Percentiles rank a stretch among this genome's conserved stretches.
phyloP scores from a whole-genome alignment of 306 rosid species.

The Urtica urens region DNA sequence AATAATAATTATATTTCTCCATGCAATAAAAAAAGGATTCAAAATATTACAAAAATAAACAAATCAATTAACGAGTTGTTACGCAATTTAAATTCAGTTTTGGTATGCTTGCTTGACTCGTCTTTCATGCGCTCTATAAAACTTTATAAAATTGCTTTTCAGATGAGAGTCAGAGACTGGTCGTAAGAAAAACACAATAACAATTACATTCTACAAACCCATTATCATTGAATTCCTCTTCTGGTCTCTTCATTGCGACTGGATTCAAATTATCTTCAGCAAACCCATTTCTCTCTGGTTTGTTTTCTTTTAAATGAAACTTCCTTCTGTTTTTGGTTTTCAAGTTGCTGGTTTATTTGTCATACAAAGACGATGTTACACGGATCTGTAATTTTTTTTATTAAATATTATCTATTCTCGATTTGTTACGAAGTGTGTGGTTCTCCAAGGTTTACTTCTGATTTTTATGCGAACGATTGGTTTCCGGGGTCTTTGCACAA shows the following conservation, averaged over 20 bases:
- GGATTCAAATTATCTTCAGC: neutral
- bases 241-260: conserved; percentile 9
- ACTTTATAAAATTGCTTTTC: neutral
- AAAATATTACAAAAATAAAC: neutral
- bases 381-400: too few relatives aligned
- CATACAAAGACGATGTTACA: too few relatives aligned
- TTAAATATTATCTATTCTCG: too few relatives aligned
- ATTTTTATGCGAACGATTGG: neutral
- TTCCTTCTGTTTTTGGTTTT: conserved; percentile 10
- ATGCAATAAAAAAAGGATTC: neutral
- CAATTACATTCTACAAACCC: neutral
- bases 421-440: too few relatives aligned
- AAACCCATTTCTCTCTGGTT: conserved; percentile 13
- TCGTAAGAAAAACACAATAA: neutral
- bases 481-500: neutral
- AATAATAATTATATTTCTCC: neutral
- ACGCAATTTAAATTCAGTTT: neutral
- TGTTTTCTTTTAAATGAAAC: conserved; percentile 11
- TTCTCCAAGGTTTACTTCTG: neutral
- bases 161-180: neutral
- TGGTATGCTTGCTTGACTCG: neutral
- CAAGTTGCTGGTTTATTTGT: neutral
- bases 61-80: neutral
- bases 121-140: neutral
- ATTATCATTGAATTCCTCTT: neutral